Base-by-base conservation (phyloP, 2,329 filamentous ascomycete genomes). In the Fusarium globosum region DNA sequence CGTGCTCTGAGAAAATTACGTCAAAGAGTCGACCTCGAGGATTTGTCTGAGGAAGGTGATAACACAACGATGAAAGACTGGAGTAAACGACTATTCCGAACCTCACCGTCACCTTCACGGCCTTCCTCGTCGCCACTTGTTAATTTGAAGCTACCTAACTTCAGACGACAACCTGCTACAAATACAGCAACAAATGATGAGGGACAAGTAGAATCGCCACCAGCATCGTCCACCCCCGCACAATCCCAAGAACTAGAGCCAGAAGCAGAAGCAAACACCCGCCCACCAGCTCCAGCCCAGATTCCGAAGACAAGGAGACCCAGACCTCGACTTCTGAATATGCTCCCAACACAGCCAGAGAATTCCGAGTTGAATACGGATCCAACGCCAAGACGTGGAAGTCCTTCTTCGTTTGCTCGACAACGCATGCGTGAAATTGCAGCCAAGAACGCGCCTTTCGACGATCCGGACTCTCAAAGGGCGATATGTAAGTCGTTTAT, bases 1-100 rank as follows among this genome's bases (percentile, higher is more conserved):
- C 88, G 93, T 21, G 88, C 92, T 30, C 84, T 94, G 18, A 85
- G 92, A 35, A 86, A 87, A 39, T 81, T 93, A 55, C 86, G 91
- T 51, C 87, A 89, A 61, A 85, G 87, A 20, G 82, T 88, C 6
- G 82, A 85, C 23, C 69, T 86, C 2, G 85, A 86, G 15, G 82
- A 84, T 20, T 61, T 77, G 3, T 82, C 79, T 4, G 65, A 81
- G 7, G 79, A 80, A 53, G 79, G 77, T 46, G 81, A 84, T 28
- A 73, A 64, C 39, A 78, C 73, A 38, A 83, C 83, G 66, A 69
- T 81, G 30, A 82, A 80, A 61, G 73, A 77, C 15, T 84, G 83
- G 82, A 64, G 80, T 26, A 82, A 79, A 66, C 79, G 80, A 41
- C 63, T 84, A 6, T 83, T 84, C 53, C 75, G 74, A 56, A 69